Percentiles rank a stretch among this genome's conserved stretches.
These are phyloP conservation scores for Micromonas pusilla DNA, from an alignment of 139 green algal genomes.

Conservation along the genomic window DNA sequence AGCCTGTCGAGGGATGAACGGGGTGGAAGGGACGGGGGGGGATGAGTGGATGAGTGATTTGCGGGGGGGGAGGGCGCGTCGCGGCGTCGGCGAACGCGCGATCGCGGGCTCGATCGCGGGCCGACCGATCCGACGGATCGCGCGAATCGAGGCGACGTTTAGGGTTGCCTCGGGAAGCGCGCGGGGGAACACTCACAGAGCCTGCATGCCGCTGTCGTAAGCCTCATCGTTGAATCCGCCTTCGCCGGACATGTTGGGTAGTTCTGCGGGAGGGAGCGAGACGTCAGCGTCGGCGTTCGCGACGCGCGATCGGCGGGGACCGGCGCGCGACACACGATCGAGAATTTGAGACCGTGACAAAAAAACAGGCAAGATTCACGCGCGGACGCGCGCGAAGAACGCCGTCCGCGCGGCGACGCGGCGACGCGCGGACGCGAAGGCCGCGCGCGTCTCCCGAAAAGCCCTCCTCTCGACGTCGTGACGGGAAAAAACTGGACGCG, in stretches of 20 bases:
- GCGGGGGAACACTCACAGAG: background rate
- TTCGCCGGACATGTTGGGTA: slow-evolving; percentile 22
- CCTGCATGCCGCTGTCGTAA: slow-evolving; percentile 23
- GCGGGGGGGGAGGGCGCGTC: too few relatives aligned
- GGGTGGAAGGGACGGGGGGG: background rate
- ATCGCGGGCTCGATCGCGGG: background rate
- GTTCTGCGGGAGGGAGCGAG: background rate
- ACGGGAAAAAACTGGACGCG: too few relatives aligned
- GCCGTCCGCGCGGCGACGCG: background rate
- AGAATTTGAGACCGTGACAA: background rate
- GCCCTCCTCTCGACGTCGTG: too few relatives aligned
- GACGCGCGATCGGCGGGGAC: background rate
- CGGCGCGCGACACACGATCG: too few relatives aligned
- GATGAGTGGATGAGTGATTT: too few relatives aligned
- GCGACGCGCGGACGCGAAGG: background rate
- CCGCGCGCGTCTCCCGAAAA: too few relatives aligned
- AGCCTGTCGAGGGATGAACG: background rate
- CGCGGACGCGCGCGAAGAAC: background rate
- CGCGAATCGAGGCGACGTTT: background rate
- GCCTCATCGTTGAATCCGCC: slow-evolving; percentile 11
- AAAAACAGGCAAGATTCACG: background rate
- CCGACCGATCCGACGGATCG: background rate
- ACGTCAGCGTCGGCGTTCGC: background rate
- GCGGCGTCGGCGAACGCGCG: background rate
- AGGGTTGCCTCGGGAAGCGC: too few relatives aligned